These are phyloP conservation scores for Rhizopus delemar DNA, from an alignment of 371 early-diverging fungal species.

Conservation along the genomic window DNA sequence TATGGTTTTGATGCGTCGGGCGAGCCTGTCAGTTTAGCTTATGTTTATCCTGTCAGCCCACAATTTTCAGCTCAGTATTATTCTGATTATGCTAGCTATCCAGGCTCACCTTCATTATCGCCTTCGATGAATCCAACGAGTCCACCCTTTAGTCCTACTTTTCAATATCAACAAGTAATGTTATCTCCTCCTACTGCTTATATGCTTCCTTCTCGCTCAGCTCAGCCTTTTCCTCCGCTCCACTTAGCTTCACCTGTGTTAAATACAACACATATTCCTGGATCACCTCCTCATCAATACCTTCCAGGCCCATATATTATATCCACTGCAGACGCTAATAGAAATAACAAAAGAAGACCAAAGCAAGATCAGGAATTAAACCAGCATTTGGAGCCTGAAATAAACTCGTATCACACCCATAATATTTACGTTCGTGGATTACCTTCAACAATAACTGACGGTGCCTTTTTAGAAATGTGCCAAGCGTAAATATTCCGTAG, in stretches of 20 bases:
- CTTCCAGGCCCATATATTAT: constrained; percentile 34
- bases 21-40: constrained; percentile 25
- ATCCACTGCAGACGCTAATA: constrained; percentile 14
- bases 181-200: constrained; percentile 47
- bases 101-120: constrained; percentile 45
- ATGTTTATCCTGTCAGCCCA: constrained; percentile 51
- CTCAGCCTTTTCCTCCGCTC: constrained; percentile 48
- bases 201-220: constrained; percentile 38
- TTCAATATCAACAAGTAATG: constrained; percentile 38
- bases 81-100: constrained; percentile 50
- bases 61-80: constrained; percentile 53
- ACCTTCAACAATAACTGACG: constrained; percentile 72
- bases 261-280: constrained; percentile 38
- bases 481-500: constrained; percentile 25
- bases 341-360: constrained; percentile 12
- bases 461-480: constrained; percentile 69
- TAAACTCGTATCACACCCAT: constrained; percentile 36
- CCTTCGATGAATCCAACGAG: constrained; percentile 38
- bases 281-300: constrained; percentile 41
- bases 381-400: constrained; percentile 16
- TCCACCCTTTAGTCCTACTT: constrained; percentile 43
- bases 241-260: constrained; percentile 53
- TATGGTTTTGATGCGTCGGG: constrained; percentile 20
- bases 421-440: constrained; percentile 89
- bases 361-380: constrained; percentile 13